phyloP scores from a whole-genome alignment of 768 basidiomycete species.

The Termitomyces sp. region DNA sequence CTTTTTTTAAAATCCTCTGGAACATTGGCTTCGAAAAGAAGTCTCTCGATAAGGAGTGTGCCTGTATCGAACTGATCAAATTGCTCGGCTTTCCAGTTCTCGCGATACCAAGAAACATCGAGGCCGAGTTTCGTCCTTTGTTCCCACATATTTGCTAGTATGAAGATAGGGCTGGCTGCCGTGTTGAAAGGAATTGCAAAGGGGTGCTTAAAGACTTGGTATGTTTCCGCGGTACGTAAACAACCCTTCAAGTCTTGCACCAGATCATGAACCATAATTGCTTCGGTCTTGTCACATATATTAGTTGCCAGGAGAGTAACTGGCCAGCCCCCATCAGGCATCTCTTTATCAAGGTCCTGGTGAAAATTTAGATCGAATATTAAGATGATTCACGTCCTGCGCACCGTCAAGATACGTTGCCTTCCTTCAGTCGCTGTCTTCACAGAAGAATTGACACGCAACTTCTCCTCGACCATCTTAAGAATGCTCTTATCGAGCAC shows the following conservation, averaged over 20 bases:
- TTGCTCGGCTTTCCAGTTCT: too few species aligned
- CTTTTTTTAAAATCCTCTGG: too few species aligned
- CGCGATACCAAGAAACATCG: too few species aligned
- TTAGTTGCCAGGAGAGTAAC: not conserved
- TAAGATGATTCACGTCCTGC: not conserved
- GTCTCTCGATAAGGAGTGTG: too few species aligned
- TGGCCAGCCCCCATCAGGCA: not conserved
- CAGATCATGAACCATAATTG: not conserved
- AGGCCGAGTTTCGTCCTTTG: too few species aligned
- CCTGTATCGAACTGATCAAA: too few species aligned
- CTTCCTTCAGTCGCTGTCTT: not conserved
- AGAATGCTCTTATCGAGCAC: not conserved
- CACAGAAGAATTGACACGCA: not conserved
- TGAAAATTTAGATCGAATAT: not conserved
- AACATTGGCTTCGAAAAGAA: too few species aligned
- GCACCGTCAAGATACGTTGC: not conserved
- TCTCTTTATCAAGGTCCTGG: not conserved
- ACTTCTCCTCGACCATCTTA: not conserved
- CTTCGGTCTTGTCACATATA: not conserved
- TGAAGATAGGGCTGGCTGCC: not conserved
- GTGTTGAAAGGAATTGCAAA: not conserved
- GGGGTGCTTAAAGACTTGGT: too few species aligned
- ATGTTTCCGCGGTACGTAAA: not conserved
- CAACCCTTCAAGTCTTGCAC: not conserved
- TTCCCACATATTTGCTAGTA: not conserved